phyloP scores from a whole-genome alignment of 352 stramenopile species.

The Phytopythium boreale region DNA sequence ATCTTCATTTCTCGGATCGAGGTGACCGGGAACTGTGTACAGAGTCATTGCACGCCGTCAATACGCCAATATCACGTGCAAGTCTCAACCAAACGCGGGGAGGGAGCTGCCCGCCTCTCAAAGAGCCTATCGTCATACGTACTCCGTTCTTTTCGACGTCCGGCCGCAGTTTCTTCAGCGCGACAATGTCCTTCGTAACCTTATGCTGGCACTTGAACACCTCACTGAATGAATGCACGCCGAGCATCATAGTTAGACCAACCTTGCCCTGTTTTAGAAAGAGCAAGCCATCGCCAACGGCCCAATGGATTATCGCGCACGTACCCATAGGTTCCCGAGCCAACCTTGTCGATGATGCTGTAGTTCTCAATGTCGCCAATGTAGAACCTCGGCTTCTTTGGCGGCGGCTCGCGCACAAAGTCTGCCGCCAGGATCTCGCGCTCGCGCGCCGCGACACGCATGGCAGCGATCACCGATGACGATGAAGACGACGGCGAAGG shows the following conservation, averaged over 20 bases:
- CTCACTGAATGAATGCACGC: conserved; percentile 37
- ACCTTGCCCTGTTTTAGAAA: no score
- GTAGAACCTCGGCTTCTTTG: conserved; percentile 65
- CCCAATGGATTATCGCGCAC: conserved; percentile 9
- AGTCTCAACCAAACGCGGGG: no score
- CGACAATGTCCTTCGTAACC: conserved; percentile 83
- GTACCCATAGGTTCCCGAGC: conserved; percentile 83
- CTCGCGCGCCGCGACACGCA: conserved; percentile 68
- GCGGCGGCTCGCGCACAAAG: conserved; percentile 26
- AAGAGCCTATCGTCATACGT: no score
- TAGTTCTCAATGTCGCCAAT: conserved; percentile 86
- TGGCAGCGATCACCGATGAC: conserved; percentile 62
- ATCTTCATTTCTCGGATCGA: conserved; percentile 98
- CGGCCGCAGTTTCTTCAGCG: conserved; percentile 80
- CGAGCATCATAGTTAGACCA: conserved; percentile 4
- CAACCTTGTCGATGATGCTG: conserved; percentile 88
- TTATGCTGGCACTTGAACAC: conserved; percentile 90
- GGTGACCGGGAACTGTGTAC: conserved; percentile 88
- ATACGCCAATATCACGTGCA: not conserved
- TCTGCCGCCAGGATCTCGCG: conserved; percentile 66
- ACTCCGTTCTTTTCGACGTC: conserved; percentile 88
- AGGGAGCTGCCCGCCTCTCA: no score
- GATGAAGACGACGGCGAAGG: conserved; percentile 22
- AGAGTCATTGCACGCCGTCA: not conserved
- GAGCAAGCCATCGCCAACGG: no score